phyloP scores from a whole-genome alignment of 2,329 filamentous ascomycete genomes.

The Ophiostoma tasmaniense region DNA sequence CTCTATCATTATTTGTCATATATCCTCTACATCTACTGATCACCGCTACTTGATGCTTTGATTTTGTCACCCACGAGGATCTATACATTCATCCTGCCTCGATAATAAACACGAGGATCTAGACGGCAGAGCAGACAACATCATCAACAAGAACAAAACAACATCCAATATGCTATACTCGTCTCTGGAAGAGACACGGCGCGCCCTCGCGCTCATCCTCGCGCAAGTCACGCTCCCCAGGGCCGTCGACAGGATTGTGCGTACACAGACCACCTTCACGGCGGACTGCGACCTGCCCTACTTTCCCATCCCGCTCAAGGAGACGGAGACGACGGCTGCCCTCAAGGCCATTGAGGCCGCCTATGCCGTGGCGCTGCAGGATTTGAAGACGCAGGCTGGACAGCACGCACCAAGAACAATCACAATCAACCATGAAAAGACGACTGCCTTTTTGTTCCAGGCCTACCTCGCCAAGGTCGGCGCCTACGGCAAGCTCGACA shows the following conservation, averaged over 20 bases:
- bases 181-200: conserved; percentile 18
- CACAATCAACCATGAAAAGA: conserved; percentile 42
- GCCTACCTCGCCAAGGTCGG: conserved; percentile 49
- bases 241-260: conserved; percentile 7
- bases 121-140: too few species aligned
- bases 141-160: neutral
- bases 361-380: conserved; percentile 44
- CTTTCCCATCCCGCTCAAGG: conserved; percentile 21
- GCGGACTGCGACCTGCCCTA: conserved; percentile 21
- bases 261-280: conserved; percentile 13
- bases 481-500: conserved; percentile 41
- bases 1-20: too few species aligned
- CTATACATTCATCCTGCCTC: too few species aligned
- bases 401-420: neutral
- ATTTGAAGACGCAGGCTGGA: conserved; percentile 30
- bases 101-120: too few species aligned
- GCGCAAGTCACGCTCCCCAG: conserved; percentile 9
- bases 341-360: conserved; percentile 39
- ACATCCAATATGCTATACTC: conserved; percentile 17
- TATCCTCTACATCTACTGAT: too few species aligned
- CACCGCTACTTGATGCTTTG: too few species aligned
- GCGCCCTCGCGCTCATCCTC: conserved; percentile 22
- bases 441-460: conserved; percentile 49
- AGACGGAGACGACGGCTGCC: conserved; percentile 16
- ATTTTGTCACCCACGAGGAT: too few species aligned